Percentiles rank a stretch among this genome's conserved stretches.
Evolutionary conservation across 192 early-diverging fungal genomes (phyloP).

Genomic region (Anaeromyces robustus): DNA sequence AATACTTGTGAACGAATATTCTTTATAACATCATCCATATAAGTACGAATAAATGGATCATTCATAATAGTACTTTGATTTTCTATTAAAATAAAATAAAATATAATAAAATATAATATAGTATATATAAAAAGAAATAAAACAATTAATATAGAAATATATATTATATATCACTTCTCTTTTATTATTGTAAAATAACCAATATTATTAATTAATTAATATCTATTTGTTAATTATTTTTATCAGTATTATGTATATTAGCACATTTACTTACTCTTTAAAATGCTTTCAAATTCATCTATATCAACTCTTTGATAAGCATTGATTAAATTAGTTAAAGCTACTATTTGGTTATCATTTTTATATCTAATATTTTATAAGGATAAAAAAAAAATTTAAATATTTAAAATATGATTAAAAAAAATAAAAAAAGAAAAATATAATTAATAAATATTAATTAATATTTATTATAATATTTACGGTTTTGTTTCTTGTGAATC

Average conservation of each 20-base stretch:
- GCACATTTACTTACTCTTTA: slow-evolving; percentile 22
- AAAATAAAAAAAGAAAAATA: background rate
- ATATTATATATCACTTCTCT: too few relatives aligned
- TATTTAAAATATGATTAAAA: too few relatives aligned
- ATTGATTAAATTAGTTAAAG: slow-evolving; percentile 82
- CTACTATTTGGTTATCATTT: slow-evolving; percentile 75
- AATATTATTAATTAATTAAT: background rate
- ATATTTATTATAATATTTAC: slow-evolving; percentile 14
- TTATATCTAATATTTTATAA: slow-evolving; percentile 47
- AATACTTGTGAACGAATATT: slow-evolving; percentile 88
- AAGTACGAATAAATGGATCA: slow-evolving; percentile 76
- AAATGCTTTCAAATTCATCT: slow-evolving; percentile 72
- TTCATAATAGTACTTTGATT: slow-evolving; percentile 64
- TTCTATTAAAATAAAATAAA: slow-evolving; percentile 19
- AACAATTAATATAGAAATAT: too few relatives aligned
- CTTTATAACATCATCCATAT: slow-evolving; percentile 81
- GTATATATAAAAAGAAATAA: too few relatives aligned
- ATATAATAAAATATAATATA: too few relatives aligned
- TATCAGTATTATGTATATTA: too few relatives aligned
- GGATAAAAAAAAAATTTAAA: background rate
- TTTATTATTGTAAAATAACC: too few relatives aligned
- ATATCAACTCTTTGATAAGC: slow-evolving; percentile 85
- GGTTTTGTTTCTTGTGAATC: slow-evolving; percentile 95
- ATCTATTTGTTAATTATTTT: background rate
- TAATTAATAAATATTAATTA: too few relatives aligned